Base-by-base conservation (phyloP, 2,329 filamentous ascomycete species). In the Ramichloridium luteum region DNA sequence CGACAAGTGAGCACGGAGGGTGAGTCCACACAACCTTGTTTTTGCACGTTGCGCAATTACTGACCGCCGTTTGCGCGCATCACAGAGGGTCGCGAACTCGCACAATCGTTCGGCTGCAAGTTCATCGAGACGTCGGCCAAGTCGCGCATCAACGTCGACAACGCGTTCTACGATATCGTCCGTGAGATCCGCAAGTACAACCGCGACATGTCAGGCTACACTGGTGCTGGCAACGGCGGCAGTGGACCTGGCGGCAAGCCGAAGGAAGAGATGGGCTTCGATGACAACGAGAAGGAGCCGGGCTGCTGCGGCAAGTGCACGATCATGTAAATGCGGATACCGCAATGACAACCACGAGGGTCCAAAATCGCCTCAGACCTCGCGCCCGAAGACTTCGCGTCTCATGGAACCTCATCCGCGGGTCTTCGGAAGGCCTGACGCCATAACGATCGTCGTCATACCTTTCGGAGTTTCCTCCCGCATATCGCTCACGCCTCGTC, bases 121-220 rank as follows among this genome's bases (percentile, higher is more conserved):
- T 98, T 96, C 67, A 93, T 96, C 64, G 90, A 98, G 68, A 96
- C 90, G 9, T 98, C 90, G 25, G 90, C 90, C 46, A 98, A 96
- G 67, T 93, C 86, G 41, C 80, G 88, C 58, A 92, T 90, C 67
- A 94, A 96, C 56, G 90, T 98, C 51, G 90, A 98, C 62, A 86
- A 92, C 63, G 85, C 88, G 34, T 98, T 98, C 65, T 96, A 88
- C 71, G 86, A 96, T 57, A 86, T 96, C 48, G 90, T 98, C 37
- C 80, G 90, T 57, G 90, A 96, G 59, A 98, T 98, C 55, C 77
- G 90, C 62, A 80, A 84, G 62, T 96, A 93, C 65, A 96, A 98
- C 74, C 88, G 90, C 58, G 88, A 96, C 56, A 92, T 94, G 77
- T 85, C 86, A 39, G 83, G 82, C 38, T 83, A 92, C 60, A 76